Evolutionary conservation across 768 basidiomycete genomes (phyloP), one percentile per base, ranked within the genome.

Genomic region (Amanita rimosa): DNA sequence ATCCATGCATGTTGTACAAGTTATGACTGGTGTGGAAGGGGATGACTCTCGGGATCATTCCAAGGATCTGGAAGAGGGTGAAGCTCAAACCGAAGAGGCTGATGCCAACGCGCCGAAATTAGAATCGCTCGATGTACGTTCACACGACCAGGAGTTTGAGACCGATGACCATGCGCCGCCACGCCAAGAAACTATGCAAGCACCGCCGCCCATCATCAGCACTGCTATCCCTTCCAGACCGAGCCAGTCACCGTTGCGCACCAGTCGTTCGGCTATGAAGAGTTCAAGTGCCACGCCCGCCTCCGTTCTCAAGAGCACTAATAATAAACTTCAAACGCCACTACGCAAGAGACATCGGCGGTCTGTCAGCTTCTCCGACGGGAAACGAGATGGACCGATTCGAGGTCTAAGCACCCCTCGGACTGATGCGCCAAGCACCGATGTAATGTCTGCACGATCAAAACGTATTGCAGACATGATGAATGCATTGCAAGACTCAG

Each of bases 311-410:
- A 81, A 77, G 57, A 72, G 75, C 56, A 62, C 71, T 17, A 72
- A 60, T 57, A 58, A 64, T n/a, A 67, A 66, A 44, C 65, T 75
- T 54, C 70, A 70, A 51, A 85, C 78, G 14, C 84, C 82, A n/a
- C 62, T 72, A 34, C 69, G 69, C 42, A 66, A 59, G 46, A 64
- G 66, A 10, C 79, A 83, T 55, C 77, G 82, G n/a, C 75, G 91
- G 34, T 91, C 87, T 37, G 95, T 99, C 50, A 95, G 91, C 63
- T 99, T 99, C 67, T 96, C 93, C 21, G 96, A 99, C 60, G 96
- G 96, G 4, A 85, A 82, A 60, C 76, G 76, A 52, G 83, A 85
- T 27, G 94, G 95, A 2, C 91, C 88, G n/a, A 96, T 96, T 40
- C 69, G 70, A 46, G 89, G 83, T 3, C 63, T 83, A 37, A 64